Evolutionary conservation across 2,329 filamentous ascomycete species (phyloP), one percentile per base, ranked within the genome.

Genomic region (Zarea fungicola): DNA sequence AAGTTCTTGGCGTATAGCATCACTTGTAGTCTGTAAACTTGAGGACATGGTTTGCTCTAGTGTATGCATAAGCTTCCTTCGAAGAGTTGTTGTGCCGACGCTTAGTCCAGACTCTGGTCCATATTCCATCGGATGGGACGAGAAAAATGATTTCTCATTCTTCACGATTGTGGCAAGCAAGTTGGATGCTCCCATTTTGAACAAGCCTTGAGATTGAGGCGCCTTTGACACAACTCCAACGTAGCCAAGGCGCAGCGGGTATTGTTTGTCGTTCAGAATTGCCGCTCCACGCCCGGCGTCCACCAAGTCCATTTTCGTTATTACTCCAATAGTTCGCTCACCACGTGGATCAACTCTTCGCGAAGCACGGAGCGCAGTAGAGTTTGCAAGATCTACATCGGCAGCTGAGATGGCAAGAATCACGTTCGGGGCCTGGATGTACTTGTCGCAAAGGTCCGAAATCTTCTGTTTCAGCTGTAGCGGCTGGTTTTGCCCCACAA

Each of bases 301-400:
- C 7, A 99, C 91, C 19, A 99, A 76, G 61, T 99, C 93, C 92
- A 99, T 96, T 72, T 99, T 99, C 3, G 93, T 99, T 35, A 99
- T 85, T n/a, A 99, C 93, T 37, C 93, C 93, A 62, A 99, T 99
- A 0, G 93, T 99, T 54, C 93, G 80, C 69, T 99, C 93, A 48
- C 93, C 93, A 52, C 93, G 79, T 1, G 93, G 93, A 61, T 99
- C 93, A 23, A 97, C 91, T 57, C 92, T 81, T 54, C 93, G 81
- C 57, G 91, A 96, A 16, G 93, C 90, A 58, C 91, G 79, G 21
- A 99, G 70, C 6, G 93, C 91, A 6, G 93, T 93, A 1, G 93
- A 99, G 66, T 99, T 99, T 19, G 93, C 93, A 50, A 99, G 70
- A 73, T 99, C 93, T 16, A 99, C 93, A 67, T 99, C 93, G 21